Evolutionary conservation across 306 rosid species (phyloP).

Genomic region (Prinsepia uniflora): DNA sequence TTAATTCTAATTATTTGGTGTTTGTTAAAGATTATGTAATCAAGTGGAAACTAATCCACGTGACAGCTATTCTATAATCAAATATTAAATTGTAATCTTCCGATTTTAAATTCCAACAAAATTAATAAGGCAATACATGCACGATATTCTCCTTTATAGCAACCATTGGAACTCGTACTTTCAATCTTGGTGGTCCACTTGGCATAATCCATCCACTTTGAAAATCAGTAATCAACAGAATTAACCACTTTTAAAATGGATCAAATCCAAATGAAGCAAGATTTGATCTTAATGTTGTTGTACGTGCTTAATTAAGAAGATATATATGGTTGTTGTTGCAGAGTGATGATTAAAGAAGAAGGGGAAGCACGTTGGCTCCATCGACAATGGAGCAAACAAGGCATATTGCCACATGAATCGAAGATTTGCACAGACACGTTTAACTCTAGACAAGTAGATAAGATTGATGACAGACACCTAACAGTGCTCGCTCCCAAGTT

Average conservation of each 20-base stretch:
- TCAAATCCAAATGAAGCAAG: background rate
- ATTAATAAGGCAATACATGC: too few relatives aligned
- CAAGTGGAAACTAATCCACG: background rate
- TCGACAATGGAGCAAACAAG: slow-evolving; percentile 26
- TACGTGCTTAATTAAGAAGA: background rate
- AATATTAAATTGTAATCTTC: too few relatives aligned
- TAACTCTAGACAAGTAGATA: slow-evolving; percentile 26
- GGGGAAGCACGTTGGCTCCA: slow-evolving; percentile 30
- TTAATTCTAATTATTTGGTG: background rate
- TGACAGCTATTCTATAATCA: background rate
- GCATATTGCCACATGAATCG: slow-evolving; percentile 42
- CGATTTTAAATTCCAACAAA: too few relatives aligned
- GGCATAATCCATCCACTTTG: slow-evolving; percentile 14
- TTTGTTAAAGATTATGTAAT: background rate
- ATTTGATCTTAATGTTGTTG: background rate
- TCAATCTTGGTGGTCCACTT: slow-evolving; percentile 17
- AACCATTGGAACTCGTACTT: too few relatives aligned
- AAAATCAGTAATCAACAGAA: background rate
- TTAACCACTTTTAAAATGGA: background rate
- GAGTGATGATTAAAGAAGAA: background rate
- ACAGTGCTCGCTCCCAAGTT: slow-evolving; percentile 2
- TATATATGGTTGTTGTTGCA: too few relatives aligned
- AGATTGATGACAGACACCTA: slow-evolving; percentile 36
- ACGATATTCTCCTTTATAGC: too few relatives aligned
- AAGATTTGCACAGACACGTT: slow-evolving; percentile 33